Conservation (phyloP, 345 rosid genomes). For the Eucalyptus urophylla region DNA sequence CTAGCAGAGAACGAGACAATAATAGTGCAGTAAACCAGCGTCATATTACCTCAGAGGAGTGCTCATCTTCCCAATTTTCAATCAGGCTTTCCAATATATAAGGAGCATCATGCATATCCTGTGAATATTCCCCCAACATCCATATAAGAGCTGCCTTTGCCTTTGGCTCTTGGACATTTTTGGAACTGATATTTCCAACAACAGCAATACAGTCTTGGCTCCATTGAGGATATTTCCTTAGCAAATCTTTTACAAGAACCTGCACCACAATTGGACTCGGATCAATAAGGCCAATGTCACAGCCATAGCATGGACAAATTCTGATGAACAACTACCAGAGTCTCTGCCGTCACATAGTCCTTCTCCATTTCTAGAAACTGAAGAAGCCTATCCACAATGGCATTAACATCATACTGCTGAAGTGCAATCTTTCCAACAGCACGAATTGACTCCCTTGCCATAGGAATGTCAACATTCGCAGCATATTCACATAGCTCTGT, state of each 20-base stretch:
- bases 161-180: slow-evolving; percentile 88
- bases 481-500: slow-evolving; percentile 98
- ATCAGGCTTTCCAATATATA: slow-evolving; percentile 75
- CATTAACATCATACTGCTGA: slow-evolving; percentile 99
- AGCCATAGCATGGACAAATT: background rate
- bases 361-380: slow-evolving; percentile 99
- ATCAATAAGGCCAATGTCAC: background rate
- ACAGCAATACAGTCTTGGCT: slow-evolving; percentile 99
- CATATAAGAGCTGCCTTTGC: slow-evolving; percentile 98
- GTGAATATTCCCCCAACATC: slow-evolving; percentile 99
- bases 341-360: slow-evolving; percentile 98
- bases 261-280: slow-evolving; percentile 2
- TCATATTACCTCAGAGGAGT: slow-evolving; percentile 68
- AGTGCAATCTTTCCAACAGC: slow-evolving; percentile 98
- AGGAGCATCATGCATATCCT: slow-evolving; percentile 96
- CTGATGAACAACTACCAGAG: slow-evolving; percentile 41
- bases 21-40: background rate
- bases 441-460: slow-evolving; percentile 95
- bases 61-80: slow-evolving; percentile 95
- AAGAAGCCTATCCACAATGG: slow-evolving; percentile 98
- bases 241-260: slow-evolving; percentile 97
- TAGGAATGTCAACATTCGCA: slow-evolving; percentile 91
- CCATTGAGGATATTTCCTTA: slow-evolving; percentile 98
- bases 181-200: slow-evolving; percentile 95
- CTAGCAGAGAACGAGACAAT: background rate